Percentiles rank a stretch among this genome's conserved stretches.
Evolutionary conservation across 2,329 filamentous ascomycete species (phyloP).

Genomic region (Verticillium zaregamsianum): DNA sequence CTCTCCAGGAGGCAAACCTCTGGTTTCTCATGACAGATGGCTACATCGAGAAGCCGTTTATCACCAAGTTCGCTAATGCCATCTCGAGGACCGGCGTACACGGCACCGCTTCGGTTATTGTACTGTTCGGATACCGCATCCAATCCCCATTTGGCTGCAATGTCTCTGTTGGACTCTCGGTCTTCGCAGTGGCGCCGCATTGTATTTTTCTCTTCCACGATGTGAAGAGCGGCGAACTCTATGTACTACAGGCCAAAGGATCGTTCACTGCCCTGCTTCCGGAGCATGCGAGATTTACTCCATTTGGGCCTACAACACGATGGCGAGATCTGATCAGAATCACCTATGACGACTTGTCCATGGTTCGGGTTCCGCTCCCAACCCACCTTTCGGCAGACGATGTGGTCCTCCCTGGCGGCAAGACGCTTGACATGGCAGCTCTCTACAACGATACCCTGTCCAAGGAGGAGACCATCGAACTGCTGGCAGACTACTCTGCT

Average conservation of each 20-base stretch:
- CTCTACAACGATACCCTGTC: not conserved
- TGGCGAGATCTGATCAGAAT: not conserved
- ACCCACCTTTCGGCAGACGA: not conserved
- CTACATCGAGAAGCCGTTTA: conserved; percentile 3
- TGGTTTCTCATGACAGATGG: conserved; percentile 20
- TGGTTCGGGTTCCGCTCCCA: not conserved
- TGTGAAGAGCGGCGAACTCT: conserved; percentile 3
- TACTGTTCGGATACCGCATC: conserved; percentile 11
- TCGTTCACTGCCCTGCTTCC: conserved; percentile 10
- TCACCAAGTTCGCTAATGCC: conserved; percentile 9
- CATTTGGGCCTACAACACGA: not conserved
- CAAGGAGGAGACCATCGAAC: not conserved
- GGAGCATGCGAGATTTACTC: conserved; percentile 2
- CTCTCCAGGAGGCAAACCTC: conserved; percentile 2
- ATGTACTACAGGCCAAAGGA: conserved; percentile 15
- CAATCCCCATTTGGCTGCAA: conserved; percentile 6
- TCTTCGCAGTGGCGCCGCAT: conserved; percentile 16
- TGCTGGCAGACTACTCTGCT: not conserved
- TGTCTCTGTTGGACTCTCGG: conserved; percentile 16
- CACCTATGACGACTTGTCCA: not conserved
- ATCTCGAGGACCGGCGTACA: conserved; percentile 12
- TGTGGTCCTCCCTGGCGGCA: not conserved
- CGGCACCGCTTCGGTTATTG: conserved; percentile 14
- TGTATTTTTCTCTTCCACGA: conserved; percentile 15
- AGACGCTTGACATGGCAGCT: not conserved